Base-by-base conservation (phyloP, 164 flowering plant species). In the Vitis amurensis region DNA sequence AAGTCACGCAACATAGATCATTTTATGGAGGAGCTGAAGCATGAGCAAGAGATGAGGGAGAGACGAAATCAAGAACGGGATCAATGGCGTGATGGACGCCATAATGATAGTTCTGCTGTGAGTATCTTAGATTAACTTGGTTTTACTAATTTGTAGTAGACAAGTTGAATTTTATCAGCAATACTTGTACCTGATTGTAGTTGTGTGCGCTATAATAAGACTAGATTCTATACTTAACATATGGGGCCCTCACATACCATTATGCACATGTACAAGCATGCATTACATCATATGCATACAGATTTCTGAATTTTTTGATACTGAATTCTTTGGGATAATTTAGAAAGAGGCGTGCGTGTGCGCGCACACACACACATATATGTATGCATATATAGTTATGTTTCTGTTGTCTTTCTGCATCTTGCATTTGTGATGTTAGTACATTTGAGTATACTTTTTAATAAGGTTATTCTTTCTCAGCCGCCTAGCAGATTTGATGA, bases 11-110 rank as follows among this genome's bases (percentile, higher is more conserved):
- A 93, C 74, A 96, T 96, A 62, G 99, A 96, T 83, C 81, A 90
- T 78, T 96, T 91, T 69, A 91, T 96, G 98, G 99, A 95, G 83
- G 99, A 96, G 79, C 71, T 93, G 76, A 96, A 93, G 88, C 89
- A 83, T 74, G 99, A 96, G 77, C 97, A 96, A 73, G 98, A 96
- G 75, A 73, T 91, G 89, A 87, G 99, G 79, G 99, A 93, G 75
- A 91, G 85, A 72, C 84, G 98, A 57, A 89, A 91, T 79, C 99
- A 93, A 71, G 99, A 95, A 9, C 97, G 97, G 69, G 99, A 90
- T 64, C 84, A 83, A 61, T 78, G 87, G 85, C 96, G 92, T 71
- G 97, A 91, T 71, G 89, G 91, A 13, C 92, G 93, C 27, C 85
- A 80, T 27, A 75, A 14, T 79, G 99, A 93, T 66, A 85, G 27